Percentiles rank a stretch among this genome's conserved stretches.
These are phyloP conservation scores for Diplocarpon rosae DNA, from an alignment of 2,329 filamentous ascomycete species.

Conservation along the genomic window DNA sequence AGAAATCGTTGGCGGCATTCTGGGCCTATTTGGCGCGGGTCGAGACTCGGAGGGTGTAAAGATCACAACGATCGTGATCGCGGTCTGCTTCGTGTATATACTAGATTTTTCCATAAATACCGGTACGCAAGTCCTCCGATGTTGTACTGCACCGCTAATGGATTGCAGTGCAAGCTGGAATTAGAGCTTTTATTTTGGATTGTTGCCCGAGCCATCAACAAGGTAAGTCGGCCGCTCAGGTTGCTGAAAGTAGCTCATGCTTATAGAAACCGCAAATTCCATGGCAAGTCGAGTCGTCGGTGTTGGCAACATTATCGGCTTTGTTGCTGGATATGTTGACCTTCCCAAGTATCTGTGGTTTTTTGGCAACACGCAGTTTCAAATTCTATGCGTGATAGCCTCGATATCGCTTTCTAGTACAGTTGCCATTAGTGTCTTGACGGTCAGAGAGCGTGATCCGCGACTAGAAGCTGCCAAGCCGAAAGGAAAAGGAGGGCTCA, in stretches of 20 bases:
- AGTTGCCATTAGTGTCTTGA: constrained; percentile 55
- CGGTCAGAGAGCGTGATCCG: constrained; percentile 72
- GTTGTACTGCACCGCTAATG: constrained; percentile 7
- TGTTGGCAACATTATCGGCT: constrained; percentile 83
- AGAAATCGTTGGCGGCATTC: constrained; percentile 57
- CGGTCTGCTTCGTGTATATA: constrained; percentile 78
- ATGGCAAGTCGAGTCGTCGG: constrained; percentile 86
- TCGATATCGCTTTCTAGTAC: constrained; percentile 61
- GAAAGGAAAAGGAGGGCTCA: constrained; percentile 50
- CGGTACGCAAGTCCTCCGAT: constrained; percentile 36
- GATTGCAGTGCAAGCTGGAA: constrained; percentile 66
- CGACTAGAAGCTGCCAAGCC: constrained; percentile 54
- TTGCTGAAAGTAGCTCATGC: not conserved
- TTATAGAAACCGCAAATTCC: constrained; percentile 59
- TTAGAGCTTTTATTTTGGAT: constrained; percentile 88
- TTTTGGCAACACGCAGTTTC: constrained; percentile 82
- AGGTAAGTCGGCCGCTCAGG: constrained; percentile 27
- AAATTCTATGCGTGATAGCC: constrained; percentile 80
- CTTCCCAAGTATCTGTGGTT: constrained; percentile 66
- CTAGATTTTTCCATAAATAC: constrained; percentile 95
- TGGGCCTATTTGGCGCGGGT: constrained; percentile 61
- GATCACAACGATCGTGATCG: constrained; percentile 59
- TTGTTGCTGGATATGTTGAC: constrained; percentile 75
- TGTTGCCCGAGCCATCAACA: constrained; percentile 88
- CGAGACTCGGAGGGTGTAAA: constrained; percentile 53